phyloP scores from a whole-genome alignment of 805 yeast species.

The Metschnikowia hibisci region DNA sequence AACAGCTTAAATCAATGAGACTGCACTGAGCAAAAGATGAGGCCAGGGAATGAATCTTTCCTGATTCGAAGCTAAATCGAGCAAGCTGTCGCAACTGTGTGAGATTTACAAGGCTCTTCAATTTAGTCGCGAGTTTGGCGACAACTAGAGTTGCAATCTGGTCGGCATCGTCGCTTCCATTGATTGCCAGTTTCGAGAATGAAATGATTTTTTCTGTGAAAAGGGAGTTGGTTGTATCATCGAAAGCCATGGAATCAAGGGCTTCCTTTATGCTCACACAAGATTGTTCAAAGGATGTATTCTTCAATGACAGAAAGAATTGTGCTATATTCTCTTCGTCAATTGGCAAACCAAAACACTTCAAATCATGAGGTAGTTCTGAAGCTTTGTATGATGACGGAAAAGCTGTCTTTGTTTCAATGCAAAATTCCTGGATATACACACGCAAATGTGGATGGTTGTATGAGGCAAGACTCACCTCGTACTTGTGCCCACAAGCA shows the following conservation, averaged over 20 bases:
- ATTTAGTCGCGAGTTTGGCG: not conserved
- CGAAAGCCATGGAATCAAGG: not conserved
- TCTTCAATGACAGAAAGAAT: not conserved
- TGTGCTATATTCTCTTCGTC: not conserved
- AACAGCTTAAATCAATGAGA: constrained; percentile 3
- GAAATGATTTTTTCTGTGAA: not conserved
- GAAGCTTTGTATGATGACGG: not conserved
- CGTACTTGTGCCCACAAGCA: not conserved
- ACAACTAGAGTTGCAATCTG: not conserved
- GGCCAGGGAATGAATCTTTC: constrained; percentile 3
- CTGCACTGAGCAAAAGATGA: constrained; percentile 2
- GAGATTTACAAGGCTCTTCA: not conserved
- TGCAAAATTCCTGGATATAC: constrained; percentile 3
- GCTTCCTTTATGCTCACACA: not conserved
- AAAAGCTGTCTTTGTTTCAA: not conserved
- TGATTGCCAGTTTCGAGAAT: not conserved
- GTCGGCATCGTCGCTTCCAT: not conserved
- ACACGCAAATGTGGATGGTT: not conserved
- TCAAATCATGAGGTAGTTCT: too few species aligned
- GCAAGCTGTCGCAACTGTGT: constrained; percentile 6
- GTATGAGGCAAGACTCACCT: not conserved
- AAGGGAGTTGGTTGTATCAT: not conserved
- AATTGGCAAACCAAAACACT: not conserved
- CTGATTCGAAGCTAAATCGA: constrained; percentile 11
- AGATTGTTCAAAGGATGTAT: not conserved